Base-by-base conservation (phyloP, 257 asterid genomes). In the Leonotis leonurus region DNA sequence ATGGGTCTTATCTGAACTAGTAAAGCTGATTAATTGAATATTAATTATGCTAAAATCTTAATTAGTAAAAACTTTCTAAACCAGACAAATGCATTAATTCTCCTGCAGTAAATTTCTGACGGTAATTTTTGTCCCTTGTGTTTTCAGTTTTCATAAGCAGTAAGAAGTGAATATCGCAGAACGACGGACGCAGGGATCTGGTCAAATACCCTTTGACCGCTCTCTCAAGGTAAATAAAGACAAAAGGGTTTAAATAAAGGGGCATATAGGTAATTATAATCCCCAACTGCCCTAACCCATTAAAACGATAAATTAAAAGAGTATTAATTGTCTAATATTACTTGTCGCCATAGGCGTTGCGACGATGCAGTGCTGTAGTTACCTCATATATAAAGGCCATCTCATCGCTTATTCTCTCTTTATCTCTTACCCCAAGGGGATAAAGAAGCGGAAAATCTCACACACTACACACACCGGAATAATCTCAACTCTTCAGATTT, bases 161-260 rank as follows among this genome's bases (percentile, higher is more conserved):
- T 36, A 2, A 46, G 22, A 44, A 11, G n/a, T n/a, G n/a, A n/a
- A 25, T 40, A 25, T 8, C 1, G n/a, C 43, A 14, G 46, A 39
- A 40, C 51, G 80, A 75, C 81, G 80, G 74, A 35, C 58, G 74
- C 36, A 68, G 68, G 86, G 80, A 85, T 83, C 82, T 77, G 85
- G 96, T 88, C 87, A 85, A 67, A 62, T 75, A 48, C 51, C 32
- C 56, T 79, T 77, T 82, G 95, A 88, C 94, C 89, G 51, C 30
- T 40, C 59, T 60, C 53, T 36, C 32, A 39, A 22, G 48, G 68
- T 21, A 32, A 62, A 45, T 56, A 55, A 26, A 48, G 59, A 65
- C 58, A 73, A 44, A 67, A 12, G n/a, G n/a, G n/a, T 27, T 33
- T 46, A 30, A 16, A 10, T 20, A 8, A 0, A 57, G 63, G 86